Conservation (phyloP, 2,329 filamentous ascomycete genomes). For the Colletotrichum kahawae region DNA sequence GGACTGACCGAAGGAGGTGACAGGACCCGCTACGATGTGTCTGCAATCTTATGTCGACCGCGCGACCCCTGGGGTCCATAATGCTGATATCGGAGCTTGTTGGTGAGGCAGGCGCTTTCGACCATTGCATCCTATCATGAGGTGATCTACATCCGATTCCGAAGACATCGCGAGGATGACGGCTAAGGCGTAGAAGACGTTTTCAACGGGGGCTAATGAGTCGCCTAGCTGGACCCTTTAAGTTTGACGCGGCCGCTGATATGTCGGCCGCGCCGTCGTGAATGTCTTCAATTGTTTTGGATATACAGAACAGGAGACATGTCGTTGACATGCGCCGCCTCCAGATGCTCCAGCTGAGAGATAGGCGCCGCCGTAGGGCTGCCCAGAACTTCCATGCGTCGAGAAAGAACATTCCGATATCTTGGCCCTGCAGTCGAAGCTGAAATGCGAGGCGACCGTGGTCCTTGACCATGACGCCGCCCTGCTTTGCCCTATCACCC, state of each 20-base stretch:
- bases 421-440: background rate
- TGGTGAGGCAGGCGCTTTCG: background rate
- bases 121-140: background rate
- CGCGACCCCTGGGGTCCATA: background rate
- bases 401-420: background rate
- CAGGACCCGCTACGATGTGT: background rate
- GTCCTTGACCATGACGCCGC: background rate
- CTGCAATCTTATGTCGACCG: constrained; percentile 4
- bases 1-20: constrained; percentile 12
- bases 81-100: background rate
- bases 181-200: background rate
- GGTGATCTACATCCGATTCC: constrained; percentile 6
- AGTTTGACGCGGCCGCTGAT: background rate
- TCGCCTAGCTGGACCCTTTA: background rate
- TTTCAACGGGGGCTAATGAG: background rate
- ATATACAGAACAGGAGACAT: background rate
- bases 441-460: constrained; percentile 8
- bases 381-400: background rate
- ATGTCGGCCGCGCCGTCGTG: background rate
- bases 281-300: background rate
- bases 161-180: background rate
- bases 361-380: background rate
- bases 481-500: background rate
- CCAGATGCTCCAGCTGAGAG: background rate
- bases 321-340: background rate